These are phyloP conservation scores for Theobroma grandiflorum DNA, from an alignment of 441 rosid species.

Conservation along the genomic window DNA sequence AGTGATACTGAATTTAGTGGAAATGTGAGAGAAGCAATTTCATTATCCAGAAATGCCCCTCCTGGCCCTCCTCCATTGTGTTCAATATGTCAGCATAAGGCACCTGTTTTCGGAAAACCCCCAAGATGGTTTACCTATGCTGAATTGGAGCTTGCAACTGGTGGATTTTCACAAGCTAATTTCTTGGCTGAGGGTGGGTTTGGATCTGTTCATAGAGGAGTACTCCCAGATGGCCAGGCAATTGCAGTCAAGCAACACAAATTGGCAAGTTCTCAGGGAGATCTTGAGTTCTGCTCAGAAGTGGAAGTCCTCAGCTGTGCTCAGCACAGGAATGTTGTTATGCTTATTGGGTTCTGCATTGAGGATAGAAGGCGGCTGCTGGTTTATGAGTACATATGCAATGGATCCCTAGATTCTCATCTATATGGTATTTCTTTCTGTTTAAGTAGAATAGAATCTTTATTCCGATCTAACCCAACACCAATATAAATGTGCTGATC, in stretches of 20 bases:
- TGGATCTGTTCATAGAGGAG: slow-evolving; percentile 98
- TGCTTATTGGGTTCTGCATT: slow-evolving; percentile 94
- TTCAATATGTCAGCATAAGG: slow-evolving; percentile 95
- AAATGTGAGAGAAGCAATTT: slow-evolving; percentile 87
- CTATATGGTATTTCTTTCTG: slow-evolving; percentile 71
- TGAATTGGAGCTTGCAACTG: slow-evolving; percentile 94
- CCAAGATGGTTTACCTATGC: slow-evolving; percentile 94
- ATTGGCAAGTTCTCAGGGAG: slow-evolving; percentile 97
- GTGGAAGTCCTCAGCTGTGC: slow-evolving; percentile 99
- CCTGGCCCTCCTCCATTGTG: slow-evolving; percentile 97
- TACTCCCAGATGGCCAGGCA: slow-evolving; percentile 89
- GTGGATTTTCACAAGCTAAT: slow-evolving; percentile 90
- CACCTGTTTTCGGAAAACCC: slow-evolving; percentile 96
- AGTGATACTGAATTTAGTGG: slow-evolving; percentile 74
- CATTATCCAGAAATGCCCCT: slow-evolving; percentile 78
- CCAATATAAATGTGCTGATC: not conserved
- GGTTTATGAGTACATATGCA: slow-evolving; percentile 98
- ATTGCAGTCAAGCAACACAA: slow-evolving; percentile 99
- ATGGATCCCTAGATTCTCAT: slow-evolving; percentile 95
- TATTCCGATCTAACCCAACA: not conserved
- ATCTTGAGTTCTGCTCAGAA: slow-evolving; percentile 98
- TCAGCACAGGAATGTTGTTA: slow-evolving; percentile 98
- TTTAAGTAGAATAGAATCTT: not conserved
- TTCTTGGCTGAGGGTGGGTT: slow-evolving; percentile 99
- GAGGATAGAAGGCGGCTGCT: slow-evolving; percentile 93